These are phyloP conservation scores for Cymbopogon flexuosus DNA, from an alignment of 202 grass and related monocot species.

Conservation along the genomic window DNA sequence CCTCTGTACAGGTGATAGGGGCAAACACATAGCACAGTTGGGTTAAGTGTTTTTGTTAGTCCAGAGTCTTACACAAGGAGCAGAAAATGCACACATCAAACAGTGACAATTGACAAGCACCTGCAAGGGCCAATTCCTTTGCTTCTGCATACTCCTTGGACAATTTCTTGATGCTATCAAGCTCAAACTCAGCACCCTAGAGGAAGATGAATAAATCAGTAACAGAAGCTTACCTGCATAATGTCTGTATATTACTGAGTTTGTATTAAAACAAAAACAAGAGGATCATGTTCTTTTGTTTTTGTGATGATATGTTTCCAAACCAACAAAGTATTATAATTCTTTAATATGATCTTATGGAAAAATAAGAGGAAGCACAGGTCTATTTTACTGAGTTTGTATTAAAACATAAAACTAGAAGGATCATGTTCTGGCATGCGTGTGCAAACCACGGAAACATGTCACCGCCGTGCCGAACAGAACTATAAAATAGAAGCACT, in stretches of 20 bases:
- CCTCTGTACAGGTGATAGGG: slow-evolving; percentile 36
- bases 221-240: neutral
- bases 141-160: slow-evolving; percentile 61
- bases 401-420: slow-evolving; percentile 16
- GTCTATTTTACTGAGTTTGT: neutral
- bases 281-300: no score
- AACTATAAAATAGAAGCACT: neutral
- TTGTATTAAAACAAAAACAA: no score
- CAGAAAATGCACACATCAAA: neutral
- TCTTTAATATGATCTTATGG: neutral
- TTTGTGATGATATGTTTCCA: slow-evolving; percentile 14
- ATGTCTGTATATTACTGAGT: neutral
- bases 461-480: neutral
- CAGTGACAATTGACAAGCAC: slow-evolving; percentile 20
- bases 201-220: slow-evolving; percentile 29
- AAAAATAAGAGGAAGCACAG: neutral
- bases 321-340: no score
- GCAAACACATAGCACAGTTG: neutral
- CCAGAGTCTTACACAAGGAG: neutral
- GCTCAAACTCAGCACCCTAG: slow-evolving; percentile 60
- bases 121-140: slow-evolving; percentile 62
- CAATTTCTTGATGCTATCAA: slow-evolving; percentile 64
- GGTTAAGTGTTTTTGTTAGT: neutral
- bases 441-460: neutral
- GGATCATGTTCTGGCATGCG: neutral